Evolutionary conservation across 352 stramenopile species (phyloP).

Genomic region (Phytophthora ramorum): DNA sequence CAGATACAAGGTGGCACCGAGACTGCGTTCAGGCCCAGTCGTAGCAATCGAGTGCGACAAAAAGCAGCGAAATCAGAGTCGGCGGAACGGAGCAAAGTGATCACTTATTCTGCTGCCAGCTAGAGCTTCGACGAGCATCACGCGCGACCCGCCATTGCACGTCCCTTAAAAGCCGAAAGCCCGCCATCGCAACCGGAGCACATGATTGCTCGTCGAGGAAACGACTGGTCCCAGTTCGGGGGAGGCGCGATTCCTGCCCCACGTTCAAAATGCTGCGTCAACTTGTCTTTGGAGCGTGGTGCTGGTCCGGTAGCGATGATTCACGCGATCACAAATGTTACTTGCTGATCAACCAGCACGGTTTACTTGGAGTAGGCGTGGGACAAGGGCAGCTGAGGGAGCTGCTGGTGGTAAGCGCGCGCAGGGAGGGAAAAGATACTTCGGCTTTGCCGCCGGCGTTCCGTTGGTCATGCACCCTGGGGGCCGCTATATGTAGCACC

Average conservation of each 20-base stretch:
- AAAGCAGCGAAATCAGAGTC: background rate
- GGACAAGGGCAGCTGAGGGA: slow-evolving; percentile 15
- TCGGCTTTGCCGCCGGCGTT: slow-evolving; percentile 14
- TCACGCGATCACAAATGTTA: background rate
- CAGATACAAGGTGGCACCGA: too few relatives aligned
- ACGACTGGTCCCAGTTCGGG: slow-evolving; percentile 18
- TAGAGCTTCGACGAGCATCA: too few relatives aligned
- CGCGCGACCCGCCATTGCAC: too few relatives aligned
- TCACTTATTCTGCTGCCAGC: too few relatives aligned
- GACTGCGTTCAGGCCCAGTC: background rate
- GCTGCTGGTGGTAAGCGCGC: slow-evolving; percentile 28
- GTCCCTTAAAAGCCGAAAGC: too few relatives aligned
- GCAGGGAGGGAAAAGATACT: slow-evolving; percentile 19
- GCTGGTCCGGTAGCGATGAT: slow-evolving; percentile 1
- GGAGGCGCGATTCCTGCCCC: background rate
- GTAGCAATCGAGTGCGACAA: slow-evolving; percentile 14
- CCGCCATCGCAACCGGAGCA: background rate
- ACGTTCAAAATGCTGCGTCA: slow-evolving; percentile 8
- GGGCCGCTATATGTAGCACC: background rate
- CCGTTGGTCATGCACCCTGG: slow-evolving; percentile 15
- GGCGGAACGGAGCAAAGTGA: too few relatives aligned
- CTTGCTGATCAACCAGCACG: background rate
- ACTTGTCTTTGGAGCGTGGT: slow-evolving; percentile 28
- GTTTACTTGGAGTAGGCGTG: slow-evolving; percentile 2
- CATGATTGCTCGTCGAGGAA: background rate